Base-by-base conservation (phyloP, 805 yeast species). In the Myxozyma geophila region DNA sequence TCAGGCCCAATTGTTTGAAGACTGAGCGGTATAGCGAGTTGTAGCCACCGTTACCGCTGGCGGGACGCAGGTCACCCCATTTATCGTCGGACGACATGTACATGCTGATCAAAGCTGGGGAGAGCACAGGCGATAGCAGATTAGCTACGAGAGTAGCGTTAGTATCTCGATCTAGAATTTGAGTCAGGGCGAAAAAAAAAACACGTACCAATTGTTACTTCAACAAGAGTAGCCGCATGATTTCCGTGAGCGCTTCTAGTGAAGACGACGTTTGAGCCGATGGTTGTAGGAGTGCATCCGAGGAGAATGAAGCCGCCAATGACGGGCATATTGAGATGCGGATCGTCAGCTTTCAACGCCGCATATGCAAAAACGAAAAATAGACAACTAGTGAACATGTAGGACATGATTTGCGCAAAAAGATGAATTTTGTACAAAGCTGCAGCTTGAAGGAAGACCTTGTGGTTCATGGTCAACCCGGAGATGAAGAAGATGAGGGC, bases 241-340 rank as follows among this genome's bases (percentile, higher is more conserved):
- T 91, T 90, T 12, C 97, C 97, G 67, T 87, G 86, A 0, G 97
- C 96, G 63, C 83, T 84, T 59, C 86, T 81, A 2, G 97, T 92
- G 96, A 92, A 91, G 17, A 92, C 92, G 33, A 92, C 96, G 73
- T 92, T 92, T 1, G 97, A 90, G 0, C 92, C 85, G n/a, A 92
- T 96, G 0, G 97, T 92, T 6, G 97, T 92, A 35, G 97, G 97
- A 74, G 95, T 89, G 8, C 92, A 83, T 33, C 89, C 89, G 1
- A 96, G 88, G 41, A 90, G 88, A 13, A 92, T 83, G 63, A 91
- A 75, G 0, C 97, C 97, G 10, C 87, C 89, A 21, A 92, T 77
- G 69, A 90, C 81, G 89, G 93, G 89, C 37, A 82, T 80, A 70
- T 87, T 87, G 36, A 91, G 87, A n/a, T 78, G 73, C 1, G 77